These are phyloP conservation scores for Kazachstania kunashirensis DNA, from an alignment of 805 yeast species.

Conservation along the genomic window DNA sequence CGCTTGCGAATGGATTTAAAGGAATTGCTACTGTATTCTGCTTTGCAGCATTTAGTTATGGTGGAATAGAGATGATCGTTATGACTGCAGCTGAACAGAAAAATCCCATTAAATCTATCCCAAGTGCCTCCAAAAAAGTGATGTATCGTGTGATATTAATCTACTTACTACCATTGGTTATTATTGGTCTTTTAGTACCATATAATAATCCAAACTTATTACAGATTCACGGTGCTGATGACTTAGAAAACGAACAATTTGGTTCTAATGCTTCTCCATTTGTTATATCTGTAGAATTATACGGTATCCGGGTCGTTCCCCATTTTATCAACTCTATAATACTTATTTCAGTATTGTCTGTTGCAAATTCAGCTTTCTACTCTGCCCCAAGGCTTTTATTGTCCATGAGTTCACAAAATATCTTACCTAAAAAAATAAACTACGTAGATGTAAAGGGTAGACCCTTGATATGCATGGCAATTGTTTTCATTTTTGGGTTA, in stretches of 20 bases:
- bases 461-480: conserved; percentile 41
- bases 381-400: conserved; percentile 51
- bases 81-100: conserved; percentile 63
- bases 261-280: conserved; percentile 47
- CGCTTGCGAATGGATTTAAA: conserved; percentile 45
- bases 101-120: conserved; percentile 42
- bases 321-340: conserved; percentile 66
- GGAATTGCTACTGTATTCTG: conserved; percentile 56
- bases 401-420: conserved; percentile 43
- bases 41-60: conserved; percentile 64
- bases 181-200: conserved; percentile 66
- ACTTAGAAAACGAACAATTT: conserved; percentile 29
- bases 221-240: conserved; percentile 38
- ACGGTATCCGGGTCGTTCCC: conserved; percentile 56
- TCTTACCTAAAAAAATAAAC: conserved; percentile 39
- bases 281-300: conserved; percentile 50
- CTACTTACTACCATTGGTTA: conserved; percentile 44
- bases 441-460: conserved; percentile 44
- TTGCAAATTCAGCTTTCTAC: conserved; percentile 66
- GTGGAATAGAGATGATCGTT: conserved; percentile 61
- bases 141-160: conserved; percentile 49
- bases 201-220: conserved; percentile 38
- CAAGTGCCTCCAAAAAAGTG: conserved; percentile 50
- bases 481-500: conserved; percentile 41
- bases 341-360: conserved; percentile 60